A percentile compares a stretch with the other conserved stretches of the same genome.
Evolutionary conservation across 139 green algal genomes (phyloP).

Genomic region (Closterium sp.): DNA sequence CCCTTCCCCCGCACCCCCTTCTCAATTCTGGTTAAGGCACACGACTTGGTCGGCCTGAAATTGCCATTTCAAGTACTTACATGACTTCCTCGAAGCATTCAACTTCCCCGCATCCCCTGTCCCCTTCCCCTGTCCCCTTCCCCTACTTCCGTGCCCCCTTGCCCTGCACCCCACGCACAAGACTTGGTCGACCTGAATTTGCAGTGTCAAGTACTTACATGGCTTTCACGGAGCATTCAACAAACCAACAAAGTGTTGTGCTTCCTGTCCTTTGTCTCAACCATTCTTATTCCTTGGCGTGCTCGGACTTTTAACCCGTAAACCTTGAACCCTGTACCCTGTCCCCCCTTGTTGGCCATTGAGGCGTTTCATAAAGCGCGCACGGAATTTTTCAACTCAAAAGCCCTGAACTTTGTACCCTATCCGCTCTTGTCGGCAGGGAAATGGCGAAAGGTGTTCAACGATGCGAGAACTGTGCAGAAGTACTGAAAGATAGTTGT

Average conservation of each 20-base stretch:
- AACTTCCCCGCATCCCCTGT: background rate
- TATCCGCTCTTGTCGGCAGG: background rate
- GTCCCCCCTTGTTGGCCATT: too few species aligned
- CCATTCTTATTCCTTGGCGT: background rate
- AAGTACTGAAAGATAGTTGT: background rate
- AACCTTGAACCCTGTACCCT: background rate
- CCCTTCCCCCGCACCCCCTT: too few species aligned
- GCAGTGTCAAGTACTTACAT: too few species aligned
- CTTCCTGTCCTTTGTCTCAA: too few species aligned
- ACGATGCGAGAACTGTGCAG: background rate
- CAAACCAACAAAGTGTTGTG: too few species aligned
- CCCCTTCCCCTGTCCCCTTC: background rate
- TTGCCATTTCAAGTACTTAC: too few species aligned
- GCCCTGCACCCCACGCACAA: too few species aligned
- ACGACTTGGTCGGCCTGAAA: too few species aligned
- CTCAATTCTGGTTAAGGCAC: too few species aligned
- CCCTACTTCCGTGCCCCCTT: background rate
- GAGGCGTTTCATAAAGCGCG: too few species aligned
- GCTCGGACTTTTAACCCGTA: background rate
- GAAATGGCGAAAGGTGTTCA: background rate
- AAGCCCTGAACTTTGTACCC: background rate
- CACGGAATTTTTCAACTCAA: too few species aligned
- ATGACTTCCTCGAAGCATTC: background rate
- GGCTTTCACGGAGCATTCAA: background rate
- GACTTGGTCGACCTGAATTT: too few species aligned